A percentile compares a stretch with the other conserved stretches of the same genome.
Conservation (phyloP, 495 filamentous ascomycete genomes). For the Viridothelium virens region DNA sequence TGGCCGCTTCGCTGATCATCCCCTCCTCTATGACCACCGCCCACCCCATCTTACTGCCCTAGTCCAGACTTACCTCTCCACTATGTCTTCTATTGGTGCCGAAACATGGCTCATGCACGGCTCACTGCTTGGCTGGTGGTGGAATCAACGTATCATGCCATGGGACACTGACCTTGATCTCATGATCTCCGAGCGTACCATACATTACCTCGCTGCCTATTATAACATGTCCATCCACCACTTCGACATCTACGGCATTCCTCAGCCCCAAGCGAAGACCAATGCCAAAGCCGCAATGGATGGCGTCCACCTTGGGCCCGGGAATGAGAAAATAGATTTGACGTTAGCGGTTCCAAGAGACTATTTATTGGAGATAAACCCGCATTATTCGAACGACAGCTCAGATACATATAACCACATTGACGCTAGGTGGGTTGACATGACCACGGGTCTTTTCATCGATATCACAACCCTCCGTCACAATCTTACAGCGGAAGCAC, state of each 20-base stretch:
- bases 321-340: conserved; percentile 21
- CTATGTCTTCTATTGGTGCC: conserved; percentile 48
- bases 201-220: conserved; percentile 49
- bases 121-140: conserved; percentile 55
- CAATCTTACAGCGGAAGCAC: conserved; percentile 34
- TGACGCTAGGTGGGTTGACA: conserved; percentile 57
- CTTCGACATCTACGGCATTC: conserved; percentile 39
- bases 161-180: conserved; percentile 59
- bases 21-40: conserved; percentile 22
- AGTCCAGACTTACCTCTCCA: conserved; percentile 48
- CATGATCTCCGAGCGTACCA: conserved; percentile 49
- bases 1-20: conserved; percentile 30
- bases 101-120: conserved; percentile 62
- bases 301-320: background rate
- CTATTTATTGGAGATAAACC: conserved; percentile 55
- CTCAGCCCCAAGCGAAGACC: conserved; percentile 19
- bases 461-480: conserved; percentile 53
- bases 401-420: conserved; percentile 50
- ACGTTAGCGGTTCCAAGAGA: conserved; percentile 37
- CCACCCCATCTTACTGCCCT: conserved; percentile 42
- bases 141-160: conserved; percentile 56
- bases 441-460: conserved; percentile 52
- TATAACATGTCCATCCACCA: conserved; percentile 58
- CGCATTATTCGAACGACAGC: conserved; percentile 45
- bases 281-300: background rate